Evolutionary conservation across 352 stramenopile species (phyloP).

Genomic region (Pythium dissimile): DNA sequence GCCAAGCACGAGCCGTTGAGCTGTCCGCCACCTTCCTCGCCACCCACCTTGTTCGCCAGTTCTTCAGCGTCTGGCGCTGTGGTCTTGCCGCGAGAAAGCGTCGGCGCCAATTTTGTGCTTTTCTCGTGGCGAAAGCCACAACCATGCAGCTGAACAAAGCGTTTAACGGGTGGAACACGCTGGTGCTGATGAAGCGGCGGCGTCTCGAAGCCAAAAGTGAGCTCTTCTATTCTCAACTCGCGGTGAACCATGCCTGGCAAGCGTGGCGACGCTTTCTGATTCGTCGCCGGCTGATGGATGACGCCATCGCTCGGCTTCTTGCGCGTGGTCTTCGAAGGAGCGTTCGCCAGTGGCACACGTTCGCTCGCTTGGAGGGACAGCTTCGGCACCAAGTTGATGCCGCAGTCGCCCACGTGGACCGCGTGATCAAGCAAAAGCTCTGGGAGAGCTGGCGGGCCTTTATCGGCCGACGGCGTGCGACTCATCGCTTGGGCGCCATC

Average conservation of each 20-base stretch:
- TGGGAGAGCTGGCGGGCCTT: slow-evolving; percentile 3
- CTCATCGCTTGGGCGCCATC: background rate
- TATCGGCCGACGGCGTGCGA: background rate
- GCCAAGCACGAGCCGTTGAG: slow-evolving; percentile 2
- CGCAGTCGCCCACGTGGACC: slow-evolving; percentile 8
- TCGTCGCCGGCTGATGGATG: background rate
- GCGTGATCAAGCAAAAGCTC: slow-evolving; percentile 6
- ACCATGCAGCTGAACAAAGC: background rate
- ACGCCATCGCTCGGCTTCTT: background rate
- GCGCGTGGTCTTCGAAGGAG: background rate
- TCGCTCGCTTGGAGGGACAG: background rate
- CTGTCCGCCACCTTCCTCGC: background rate
- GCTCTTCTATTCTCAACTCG: background rate
- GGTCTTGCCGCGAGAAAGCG: background rate
- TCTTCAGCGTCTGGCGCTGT: background rate
- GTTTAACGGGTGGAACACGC: background rate
- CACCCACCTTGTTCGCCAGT: background rate
- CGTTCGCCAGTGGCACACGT: background rate
- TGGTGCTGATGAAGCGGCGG: background rate
- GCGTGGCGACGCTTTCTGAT: background rate
- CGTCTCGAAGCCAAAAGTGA: background rate
- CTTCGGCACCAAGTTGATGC: slow-evolving; percentile 4
- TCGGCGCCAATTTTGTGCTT: background rate
- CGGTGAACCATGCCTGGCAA: background rate
- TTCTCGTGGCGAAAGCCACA: background rate